These are phyloP conservation scores for Urochloa ruziziensis DNA, from an alignment of 176 grass and related monocot species.

Conservation along the genomic window DNA sequence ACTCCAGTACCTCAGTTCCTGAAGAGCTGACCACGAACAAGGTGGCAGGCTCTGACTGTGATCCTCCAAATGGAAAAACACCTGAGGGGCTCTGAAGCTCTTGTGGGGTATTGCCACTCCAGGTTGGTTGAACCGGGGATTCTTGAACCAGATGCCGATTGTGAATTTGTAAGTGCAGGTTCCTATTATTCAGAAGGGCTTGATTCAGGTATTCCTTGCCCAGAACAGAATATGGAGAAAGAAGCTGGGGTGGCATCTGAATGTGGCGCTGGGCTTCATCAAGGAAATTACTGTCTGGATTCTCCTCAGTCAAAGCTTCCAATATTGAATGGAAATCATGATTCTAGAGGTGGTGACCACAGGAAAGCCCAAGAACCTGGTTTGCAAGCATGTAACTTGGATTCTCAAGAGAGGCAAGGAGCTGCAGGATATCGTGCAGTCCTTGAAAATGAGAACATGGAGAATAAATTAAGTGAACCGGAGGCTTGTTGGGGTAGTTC, in stretches of 20 bases:
- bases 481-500: conserved; percentile 23
- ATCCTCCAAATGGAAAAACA: not conserved
- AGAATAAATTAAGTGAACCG: not conserved
- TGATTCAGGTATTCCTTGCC: not conserved
- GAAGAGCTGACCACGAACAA: not conserved
- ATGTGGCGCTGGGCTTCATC: not conserved
- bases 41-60: not conserved
- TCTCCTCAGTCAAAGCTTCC: not conserved
- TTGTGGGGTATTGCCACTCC: not conserved
- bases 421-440: not conserved
- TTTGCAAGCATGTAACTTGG: not conserved
- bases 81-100: not conserved
- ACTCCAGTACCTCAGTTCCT: not conserved
- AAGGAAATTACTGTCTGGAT: not conserved
- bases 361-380: conserved; percentile 2
- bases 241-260: not conserved
- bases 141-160: not conserved
- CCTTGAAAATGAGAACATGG: not conserved
- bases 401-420: conserved; percentile 34
- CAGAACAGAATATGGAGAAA: not conserved
- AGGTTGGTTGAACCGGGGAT: not conserved
- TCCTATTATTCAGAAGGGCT: not conserved
- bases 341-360: conserved; percentile 3
- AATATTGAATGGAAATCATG: not conserved
- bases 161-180: not conserved